Percentiles rank a stretch among this genome's conserved stretches.
phyloP scores from a whole-genome alignment of 495 filamentous ascomycete genomes.

The Astrothelium macrocarpum region DNA sequence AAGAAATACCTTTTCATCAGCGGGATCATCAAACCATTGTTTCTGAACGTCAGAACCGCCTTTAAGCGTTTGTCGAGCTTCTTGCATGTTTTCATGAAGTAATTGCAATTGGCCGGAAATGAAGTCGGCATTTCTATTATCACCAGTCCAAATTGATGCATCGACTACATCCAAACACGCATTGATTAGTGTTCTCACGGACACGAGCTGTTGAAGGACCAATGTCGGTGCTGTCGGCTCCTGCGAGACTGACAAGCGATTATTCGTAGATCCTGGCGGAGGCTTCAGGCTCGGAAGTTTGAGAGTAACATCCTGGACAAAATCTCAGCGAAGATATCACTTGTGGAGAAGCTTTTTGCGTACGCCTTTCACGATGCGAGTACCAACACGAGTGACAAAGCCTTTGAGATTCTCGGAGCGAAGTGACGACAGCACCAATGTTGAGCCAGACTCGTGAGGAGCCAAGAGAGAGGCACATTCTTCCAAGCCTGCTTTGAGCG shows the following conservation, averaged over 20 bases:
- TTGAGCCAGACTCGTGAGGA: slow-evolving; percentile 71
- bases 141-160: slow-evolving; percentile 58
- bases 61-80: slow-evolving; percentile 53
- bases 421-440: slow-evolving; percentile 77
- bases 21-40: slow-evolving; percentile 50
- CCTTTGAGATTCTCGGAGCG: slow-evolving; percentile 87
- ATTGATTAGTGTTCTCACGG: slow-evolving; percentile 63
- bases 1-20: slow-evolving; percentile 39
- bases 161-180: slow-evolving; percentile 68
- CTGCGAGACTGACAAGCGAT: slow-evolving; percentile 48
- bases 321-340: not conserved
- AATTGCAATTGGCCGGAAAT: slow-evolving; percentile 72
- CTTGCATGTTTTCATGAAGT: slow-evolving; percentile 62
- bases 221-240: slow-evolving; percentile 41
- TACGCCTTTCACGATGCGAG: slow-evolving; percentile 35
- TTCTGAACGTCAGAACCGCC: slow-evolving; percentile 44
- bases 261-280: slow-evolving; percentile 40
- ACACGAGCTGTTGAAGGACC: slow-evolving; percentile 57
- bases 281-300: slow-evolving; percentile 40
- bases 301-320: slow-evolving; percentile 18
- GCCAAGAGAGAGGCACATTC: slow-evolving; percentile 79
- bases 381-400: slow-evolving; percentile 60
- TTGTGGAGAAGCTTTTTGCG: slow-evolving; percentile 2
- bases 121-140: slow-evolving; percentile 51
- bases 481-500: slow-evolving; percentile 73